Conservation (phyloP, 345 rosid species). For the Iberis pinnata region DNA sequence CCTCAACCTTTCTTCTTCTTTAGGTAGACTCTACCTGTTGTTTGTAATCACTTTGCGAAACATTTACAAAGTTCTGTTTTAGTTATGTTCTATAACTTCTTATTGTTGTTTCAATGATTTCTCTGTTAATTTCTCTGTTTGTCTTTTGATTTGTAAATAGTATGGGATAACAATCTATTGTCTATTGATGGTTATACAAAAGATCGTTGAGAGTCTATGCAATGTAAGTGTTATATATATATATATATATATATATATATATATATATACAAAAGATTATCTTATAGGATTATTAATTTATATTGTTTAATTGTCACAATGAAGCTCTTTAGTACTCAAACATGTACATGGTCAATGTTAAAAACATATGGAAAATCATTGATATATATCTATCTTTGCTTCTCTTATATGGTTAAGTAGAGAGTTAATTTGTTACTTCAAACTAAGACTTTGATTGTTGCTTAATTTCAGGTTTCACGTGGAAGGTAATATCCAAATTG, state of each 20-base stretch:
- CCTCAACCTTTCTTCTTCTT: too few relatives aligned
- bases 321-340: constrained; percentile 72
- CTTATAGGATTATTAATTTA: constrained; percentile 2
- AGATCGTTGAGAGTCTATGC: constrained; percentile 71
- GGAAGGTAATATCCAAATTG: too few relatives aligned
- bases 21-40: too few relatives aligned
- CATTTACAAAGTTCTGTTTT: too few relatives aligned
- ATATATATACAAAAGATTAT: constrained; percentile 6
- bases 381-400: constrained; percentile 45
- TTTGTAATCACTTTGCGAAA: too few relatives aligned
- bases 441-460: constrained; percentile 6
- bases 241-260: not conserved
- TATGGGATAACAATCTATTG: constrained; percentile 81
- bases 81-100: too few relatives aligned
- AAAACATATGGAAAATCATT: constrained; percentile 96
- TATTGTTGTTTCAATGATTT: too few relatives aligned
- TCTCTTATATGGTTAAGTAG: constrained; percentile 1
- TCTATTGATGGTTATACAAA: constrained; percentile 85
- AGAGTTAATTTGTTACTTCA: not conserved
- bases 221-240: too few relatives aligned
- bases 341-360: constrained; percentile 69
- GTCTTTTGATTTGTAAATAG: constrained; percentile 40
- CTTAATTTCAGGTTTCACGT: constrained; percentile 69
- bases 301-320: constrained; percentile 46
- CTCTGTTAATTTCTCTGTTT: too few relatives aligned